Base-by-base conservation (phyloP, 495 filamentous ascomycete species). In the Lophiotrema nucula region DNA sequence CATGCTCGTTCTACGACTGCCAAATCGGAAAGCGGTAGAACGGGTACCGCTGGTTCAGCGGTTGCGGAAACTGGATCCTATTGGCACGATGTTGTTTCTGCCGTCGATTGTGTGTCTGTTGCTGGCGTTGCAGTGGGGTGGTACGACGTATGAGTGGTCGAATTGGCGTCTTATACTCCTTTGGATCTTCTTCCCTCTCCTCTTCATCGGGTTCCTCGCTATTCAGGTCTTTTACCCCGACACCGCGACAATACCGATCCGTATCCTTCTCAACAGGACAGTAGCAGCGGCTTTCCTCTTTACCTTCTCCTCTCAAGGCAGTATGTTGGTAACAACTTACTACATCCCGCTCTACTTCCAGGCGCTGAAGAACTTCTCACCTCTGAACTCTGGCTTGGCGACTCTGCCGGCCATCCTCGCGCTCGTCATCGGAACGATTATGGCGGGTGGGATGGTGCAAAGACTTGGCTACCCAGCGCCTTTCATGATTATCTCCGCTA, bases 341-440 rank as follows among this genome's bases (percentile, higher is more conserved):
- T 86, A 87, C 76, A 72, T 95, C 18, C 90, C 91, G 0, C 86
- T 92, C 62, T 96, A 87, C 86, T 95, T 96, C 77, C 91, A 96
- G 66, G 82, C 88, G 4, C 83, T 96, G 69, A 86, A 91, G 68
- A 81, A 78, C 45, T 81, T 80, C 0, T 75, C 75, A 0, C 86
- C 90, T 12, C 80, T 83, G 12, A 73, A 81, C 31, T 90, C 87
- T 0, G 91, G 91, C 19, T 86, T 95, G 67, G 81, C 82, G 70
- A 88, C 84, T 58, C 72, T 96, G 11, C 90, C 90, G 0, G 76
- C 88, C 70, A 80, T 95, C 18, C 75, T 92, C 18, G 67, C 72
- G 2, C 70, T 84, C 2, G 83, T 88, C 15, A 43, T 92, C 18
- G 65, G 78, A 35, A 82, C 83, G 1, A 76, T 95, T 13, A 19